These are phyloP conservation scores for Daucus carota DNA, from an alignment of 129 eudicot species.

Conservation along the genomic window DH1_v3.0 NC_030387.2:21750001-21750500, in stretches of 20 bases:
- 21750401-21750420: conserved; percentile 73
- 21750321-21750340: conserved; percentile 87
- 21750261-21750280: conserved; percentile 73
- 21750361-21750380: conserved; percentile 95
- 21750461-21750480: conserved; percentile 75
- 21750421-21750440: conserved; percentile 73
- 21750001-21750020: background rate
- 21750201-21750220: conserved; percentile 1
- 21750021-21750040: background rate
- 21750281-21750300: conserved; percentile 44
- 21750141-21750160: background rate
- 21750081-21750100: background rate
- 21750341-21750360: conserved; percentile 95
- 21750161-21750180: background rate
- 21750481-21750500: conserved; percentile 77
- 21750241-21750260: conserved; percentile 83
- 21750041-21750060: background rate
- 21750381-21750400: conserved; percentile 84
- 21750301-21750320: conserved; percentile 79
- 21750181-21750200: conserved; percentile 5
- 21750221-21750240: conserved; percentile 37
- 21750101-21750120: background rate
- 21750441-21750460: conserved; percentile 83
- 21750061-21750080: background rate
- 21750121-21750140: background rate